Evolutionary conservation across 1,284 basidiomycete genomes (phyloP).

Genomic region (Trichosporon faecale): DNA sequence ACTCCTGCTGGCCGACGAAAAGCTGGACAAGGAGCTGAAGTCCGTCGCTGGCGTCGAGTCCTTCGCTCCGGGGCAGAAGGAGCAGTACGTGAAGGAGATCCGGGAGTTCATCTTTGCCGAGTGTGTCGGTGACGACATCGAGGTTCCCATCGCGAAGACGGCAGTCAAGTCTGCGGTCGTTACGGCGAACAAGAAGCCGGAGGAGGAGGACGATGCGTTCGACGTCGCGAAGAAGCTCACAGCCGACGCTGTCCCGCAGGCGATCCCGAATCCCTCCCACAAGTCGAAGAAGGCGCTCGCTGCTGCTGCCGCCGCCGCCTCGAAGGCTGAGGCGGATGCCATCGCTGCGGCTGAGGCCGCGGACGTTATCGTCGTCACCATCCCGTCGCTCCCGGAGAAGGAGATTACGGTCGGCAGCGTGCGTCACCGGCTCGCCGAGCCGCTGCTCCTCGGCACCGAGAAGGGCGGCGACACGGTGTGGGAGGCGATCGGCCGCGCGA

Average conservation of each 20-base stretch:
- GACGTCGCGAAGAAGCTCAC: constrained; percentile 56
- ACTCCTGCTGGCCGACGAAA: constrained; percentile 63
- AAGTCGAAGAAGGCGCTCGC: constrained; percentile 54
- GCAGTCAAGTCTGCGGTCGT: constrained; percentile 23
- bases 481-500: constrained; percentile 46
- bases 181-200: constrained; percentile 31
- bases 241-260: constrained; percentile 34
- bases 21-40: constrained; percentile 61
- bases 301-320: constrained; percentile 61
- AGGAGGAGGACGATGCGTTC: constrained; percentile 71
- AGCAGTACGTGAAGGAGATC: constrained; percentile 38
- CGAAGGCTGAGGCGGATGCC: constrained; percentile 63
- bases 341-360: constrained; percentile 36
- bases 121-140: constrained; percentile 45
- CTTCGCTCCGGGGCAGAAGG: constrained; percentile 32
- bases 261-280: constrained; percentile 46
- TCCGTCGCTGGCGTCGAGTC: constrained; percentile 54
- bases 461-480: constrained; percentile 58
- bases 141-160: constrained; percentile 35
- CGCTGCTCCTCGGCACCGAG: constrained; percentile 60
- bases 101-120: constrained; percentile 41
- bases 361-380: constrained; percentile 48
- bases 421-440: constrained; percentile 84
- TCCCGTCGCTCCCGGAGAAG: constrained; percentile 67
- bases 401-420: constrained; percentile 78